A percentile compares a stretch with the other conserved stretches of the same genome.
phyloP scores from a whole-genome alignment of 805 yeast species.

The Yarrowia divulgata region DNA sequence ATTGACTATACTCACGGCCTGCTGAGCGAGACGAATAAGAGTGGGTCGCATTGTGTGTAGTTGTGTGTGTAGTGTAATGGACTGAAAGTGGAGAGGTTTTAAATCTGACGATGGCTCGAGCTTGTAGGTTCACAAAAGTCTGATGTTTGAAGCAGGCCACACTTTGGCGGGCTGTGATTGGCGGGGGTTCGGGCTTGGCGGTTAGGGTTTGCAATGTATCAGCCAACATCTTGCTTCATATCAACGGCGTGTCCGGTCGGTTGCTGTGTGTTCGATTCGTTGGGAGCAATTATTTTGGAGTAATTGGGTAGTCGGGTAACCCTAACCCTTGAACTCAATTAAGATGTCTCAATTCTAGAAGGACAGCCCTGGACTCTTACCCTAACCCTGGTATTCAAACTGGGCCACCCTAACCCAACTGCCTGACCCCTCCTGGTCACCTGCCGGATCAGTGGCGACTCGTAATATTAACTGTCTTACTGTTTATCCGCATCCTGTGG shows the following conservation, averaged over 20 bases:
- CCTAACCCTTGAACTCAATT: background rate
- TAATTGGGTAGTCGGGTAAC: background rate
- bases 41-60: conserved; percentile 38
- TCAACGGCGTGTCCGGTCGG: background rate
- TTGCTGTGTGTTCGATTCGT: conserved; percentile 30
- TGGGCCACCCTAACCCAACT: background rate
- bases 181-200: background rate
- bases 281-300: background rate
- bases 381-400: background rate
- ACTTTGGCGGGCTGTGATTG: conserved; percentile 28
- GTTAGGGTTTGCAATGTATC: conserved; percentile 3
- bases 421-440: too few species aligned
- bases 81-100: conserved; percentile 28
- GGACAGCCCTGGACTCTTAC: background rate
- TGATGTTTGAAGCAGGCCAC: conserved; percentile 38
- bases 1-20: conserved; percentile 17
- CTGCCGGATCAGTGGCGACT: too few species aligned
- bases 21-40: conserved; percentile 39
- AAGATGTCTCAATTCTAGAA: background rate
- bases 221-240: conserved; percentile 9
- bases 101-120: conserved; percentile 27
- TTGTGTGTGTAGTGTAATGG: conserved; percentile 4
- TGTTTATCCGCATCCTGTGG: too few species aligned
- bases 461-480: too few species aligned
- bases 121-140: conserved; percentile 37